Evolutionary conservation across 306 rosid species (phyloP).

Genomic region (Rosa chinensis): DNA sequence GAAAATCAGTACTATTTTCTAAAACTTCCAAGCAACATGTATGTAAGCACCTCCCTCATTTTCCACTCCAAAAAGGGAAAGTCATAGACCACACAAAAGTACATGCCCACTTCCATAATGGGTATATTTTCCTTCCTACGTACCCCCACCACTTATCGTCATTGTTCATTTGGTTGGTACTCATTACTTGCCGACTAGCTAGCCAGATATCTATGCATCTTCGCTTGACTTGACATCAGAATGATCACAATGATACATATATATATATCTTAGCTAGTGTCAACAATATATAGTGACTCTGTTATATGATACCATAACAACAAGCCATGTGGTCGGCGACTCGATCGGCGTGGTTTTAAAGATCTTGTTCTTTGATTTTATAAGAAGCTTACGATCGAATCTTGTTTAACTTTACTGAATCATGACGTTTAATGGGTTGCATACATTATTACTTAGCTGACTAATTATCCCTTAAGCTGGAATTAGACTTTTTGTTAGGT

Average conservation of each 20-base stretch:
- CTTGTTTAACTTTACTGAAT: slow-evolving; percentile 31
- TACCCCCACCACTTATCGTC: slow-evolving; percentile 37
- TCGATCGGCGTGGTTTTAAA: slow-evolving; percentile 16
- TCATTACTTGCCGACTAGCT: background rate
- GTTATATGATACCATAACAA: background rate
- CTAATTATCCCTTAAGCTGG: background rate
- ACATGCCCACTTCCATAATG: slow-evolving; percentile 29
- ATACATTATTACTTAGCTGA: background rate
- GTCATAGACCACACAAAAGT: slow-evolving; percentile 27
- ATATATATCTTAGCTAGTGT: background rate
- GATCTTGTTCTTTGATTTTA: background rate
- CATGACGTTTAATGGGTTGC: slow-evolving; percentile 27
- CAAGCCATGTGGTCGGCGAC: slow-evolving; percentile 1
- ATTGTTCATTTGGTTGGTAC: background rate
- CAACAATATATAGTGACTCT: background rate
- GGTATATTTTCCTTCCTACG: slow-evolving; percentile 33
- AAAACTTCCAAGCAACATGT: background rate
- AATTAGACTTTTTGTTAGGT: background rate
- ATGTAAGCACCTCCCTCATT: slow-evolving; percentile 32
- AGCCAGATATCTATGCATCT: background rate
- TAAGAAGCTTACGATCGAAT: background rate
- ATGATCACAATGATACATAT: background rate
- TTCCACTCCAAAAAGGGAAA: slow-evolving; percentile 45
- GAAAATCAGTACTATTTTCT: too few relatives aligned
- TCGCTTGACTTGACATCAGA: background rate